Conservation (phyloP, 768 basidiomycete species). For the Amanita molliuscula region DNA sequence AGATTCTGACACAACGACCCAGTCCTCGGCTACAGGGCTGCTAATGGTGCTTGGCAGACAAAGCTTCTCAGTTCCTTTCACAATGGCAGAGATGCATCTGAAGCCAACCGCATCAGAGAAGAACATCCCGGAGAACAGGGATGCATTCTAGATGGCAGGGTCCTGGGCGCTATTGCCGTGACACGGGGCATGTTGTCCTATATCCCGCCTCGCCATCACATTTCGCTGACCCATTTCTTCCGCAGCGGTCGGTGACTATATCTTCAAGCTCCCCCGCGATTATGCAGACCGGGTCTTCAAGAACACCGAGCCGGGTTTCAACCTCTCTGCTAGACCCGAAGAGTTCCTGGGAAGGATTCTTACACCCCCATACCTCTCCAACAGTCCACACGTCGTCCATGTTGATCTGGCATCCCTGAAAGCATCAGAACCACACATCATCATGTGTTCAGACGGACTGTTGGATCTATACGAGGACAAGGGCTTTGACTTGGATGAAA, state of each 20-base stretch:
- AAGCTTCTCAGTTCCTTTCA: constrained; percentile 36
- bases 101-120: constrained; percentile 26
- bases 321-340: constrained; percentile 22
- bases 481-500: constrained; percentile 16
- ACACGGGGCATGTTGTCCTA: constrained; percentile 35
- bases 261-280: constrained; percentile 39
- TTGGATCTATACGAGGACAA: constrained; percentile 31
- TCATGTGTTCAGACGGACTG: constrained; percentile 45
- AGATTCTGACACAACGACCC: background rate
- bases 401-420: constrained; percentile 18
- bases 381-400: constrained; percentile 31
- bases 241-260: constrained; percentile 42
- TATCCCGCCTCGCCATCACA: background rate
- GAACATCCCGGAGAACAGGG: constrained; percentile 41
- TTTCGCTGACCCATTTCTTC: background rate
- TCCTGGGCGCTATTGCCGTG: constrained; percentile 45
- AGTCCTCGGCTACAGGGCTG: constrained; percentile 32
- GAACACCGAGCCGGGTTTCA: constrained; percentile 27
- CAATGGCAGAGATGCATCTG: constrained; percentile 33
- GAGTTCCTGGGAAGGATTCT: constrained; percentile 32
- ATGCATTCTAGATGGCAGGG: constrained; percentile 31
- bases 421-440: constrained; percentile 21
- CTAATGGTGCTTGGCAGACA: constrained; percentile 25
- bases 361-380: constrained; percentile 46
- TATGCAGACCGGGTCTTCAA: constrained; percentile 39